Evolutionary conservation across 345 rosid genomes (phyloP).

Genomic region (Ceriops tagal): DNA sequence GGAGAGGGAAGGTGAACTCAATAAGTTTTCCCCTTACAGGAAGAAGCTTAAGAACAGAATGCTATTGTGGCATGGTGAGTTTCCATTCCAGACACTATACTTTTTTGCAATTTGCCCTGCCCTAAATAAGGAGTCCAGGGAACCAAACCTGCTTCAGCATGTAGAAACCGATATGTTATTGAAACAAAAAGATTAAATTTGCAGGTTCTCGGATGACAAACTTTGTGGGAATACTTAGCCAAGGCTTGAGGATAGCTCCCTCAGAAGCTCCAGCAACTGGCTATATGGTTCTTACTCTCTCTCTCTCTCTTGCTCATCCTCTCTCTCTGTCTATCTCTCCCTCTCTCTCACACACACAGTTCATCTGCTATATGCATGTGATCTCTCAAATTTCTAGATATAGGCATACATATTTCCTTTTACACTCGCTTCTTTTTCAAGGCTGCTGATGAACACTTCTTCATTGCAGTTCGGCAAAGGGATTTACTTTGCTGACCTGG

Average conservation of each 20-base stretch:
- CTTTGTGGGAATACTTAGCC: conserved; percentile 93
- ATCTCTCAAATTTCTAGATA: background rate
- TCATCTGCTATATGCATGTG: background rate
- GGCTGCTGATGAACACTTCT: conserved; percentile 20
- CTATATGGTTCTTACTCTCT: conserved; percentile 65
- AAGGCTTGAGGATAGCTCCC: conserved; percentile 97
- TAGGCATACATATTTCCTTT: background rate
- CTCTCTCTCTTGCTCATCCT: background rate
- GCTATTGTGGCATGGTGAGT: conserved; percentile 93
- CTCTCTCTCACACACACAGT: background rate
- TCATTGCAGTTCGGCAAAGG: conserved; percentile 89
- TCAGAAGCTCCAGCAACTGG: conserved; percentile 99
- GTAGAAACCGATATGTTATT: background rate
- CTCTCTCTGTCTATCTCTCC: background rate
- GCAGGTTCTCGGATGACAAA: conserved; percentile 91
- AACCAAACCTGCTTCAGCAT: background rate
- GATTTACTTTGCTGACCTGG: conserved; percentile 92
- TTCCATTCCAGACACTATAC: background rate
- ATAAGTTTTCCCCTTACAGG: conserved; percentile 69
- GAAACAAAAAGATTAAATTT: background rate
- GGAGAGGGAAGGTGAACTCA: conserved; percentile 87
- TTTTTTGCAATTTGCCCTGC: background rate
- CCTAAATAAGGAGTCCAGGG: background rate
- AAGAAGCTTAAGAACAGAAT: conserved; percentile 72
- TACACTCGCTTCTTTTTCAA: background rate